Base-by-base conservation (phyloP, 371 early-diverging fungal species). In the Mucor saturninus region DNA sequence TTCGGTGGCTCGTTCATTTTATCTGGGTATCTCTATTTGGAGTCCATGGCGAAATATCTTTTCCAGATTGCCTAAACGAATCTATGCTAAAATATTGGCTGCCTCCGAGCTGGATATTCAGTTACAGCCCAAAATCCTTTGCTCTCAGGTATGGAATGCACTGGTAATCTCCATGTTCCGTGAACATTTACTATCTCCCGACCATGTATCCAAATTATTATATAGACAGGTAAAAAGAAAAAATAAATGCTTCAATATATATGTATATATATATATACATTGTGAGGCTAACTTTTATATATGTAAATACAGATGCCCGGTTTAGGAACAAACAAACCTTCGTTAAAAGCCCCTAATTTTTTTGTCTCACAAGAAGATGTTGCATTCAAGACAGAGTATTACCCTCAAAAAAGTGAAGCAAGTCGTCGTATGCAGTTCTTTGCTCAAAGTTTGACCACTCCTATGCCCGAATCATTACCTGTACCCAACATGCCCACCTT, bases 61-160 rank as follows among this genome's bases (percentile, higher is more conserved):
- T 65, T 81, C 90, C n/a, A 84, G 92, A 21, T 65, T 94, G 14
- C 93, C 93, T 50, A 92, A 92, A 71, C 87, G 91, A 40, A 91
- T 93, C 45, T 91, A 89, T 72, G 85, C 91, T 54, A 92, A 92
- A 70, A 69, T 92, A 13, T 77, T 93, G 10, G 88, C 91, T 2
- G 82, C 87, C 1, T 75, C 83, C 10, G 87, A 89, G 37, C 83
- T 88, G 74, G 86, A 88, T 39, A 65, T 86, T 57, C 86, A 87
- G 65, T 77, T 83, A 65, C 86, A 90, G 46, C 91, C 92, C 46
- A 92, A 90, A 70, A 78, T 86, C 3, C 77, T 92, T 8, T 91
- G 91, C 69, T 90, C 93, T 7, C 91, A 92, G 68, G 72, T 94
- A 37, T 95, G 95, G 95, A 94, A 95, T 68, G 89, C 94, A 0